A percentile compares a stretch with the other conserved stretches of the same genome.
Evolutionary conservation across 192 early-diverging fungal species (phyloP).

Genomic region (Linnemannia hyalina): DNA sequence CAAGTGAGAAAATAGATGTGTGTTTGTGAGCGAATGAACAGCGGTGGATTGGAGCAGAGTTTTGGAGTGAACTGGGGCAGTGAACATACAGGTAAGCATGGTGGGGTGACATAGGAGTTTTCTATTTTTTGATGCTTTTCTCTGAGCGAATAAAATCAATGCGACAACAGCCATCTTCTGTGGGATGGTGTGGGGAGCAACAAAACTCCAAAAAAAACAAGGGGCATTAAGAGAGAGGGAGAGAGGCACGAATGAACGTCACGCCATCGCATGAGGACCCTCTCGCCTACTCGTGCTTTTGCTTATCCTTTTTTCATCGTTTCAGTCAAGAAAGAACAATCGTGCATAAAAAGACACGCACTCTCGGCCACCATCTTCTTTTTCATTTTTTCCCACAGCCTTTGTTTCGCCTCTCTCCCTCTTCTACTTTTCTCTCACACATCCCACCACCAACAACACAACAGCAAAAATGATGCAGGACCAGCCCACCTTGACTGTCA

Average conservation of each 20-base stretch:
- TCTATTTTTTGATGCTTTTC: neutral
- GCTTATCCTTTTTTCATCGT: neutral
- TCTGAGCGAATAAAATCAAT: neutral
- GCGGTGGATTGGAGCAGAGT: neutral
- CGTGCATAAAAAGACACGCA: neutral
- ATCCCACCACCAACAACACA: constrained; percentile 10
- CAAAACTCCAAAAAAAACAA: neutral
- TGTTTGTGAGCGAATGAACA: neutral
- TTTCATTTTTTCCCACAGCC: constrained; percentile 1
- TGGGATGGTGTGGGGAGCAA: neutral
- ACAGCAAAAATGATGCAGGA: neutral
- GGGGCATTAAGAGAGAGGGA: too few relatives aligned
- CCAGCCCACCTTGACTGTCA: constrained; percentile 49
- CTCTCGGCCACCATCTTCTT: neutral
- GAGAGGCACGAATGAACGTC: neutral
- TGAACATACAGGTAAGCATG: neutral
- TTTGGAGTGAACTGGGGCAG: neutral
- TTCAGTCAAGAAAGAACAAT: neutral
- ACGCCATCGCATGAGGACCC: neutral
- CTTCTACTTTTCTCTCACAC: neutral
- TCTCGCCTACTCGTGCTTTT: neutral
- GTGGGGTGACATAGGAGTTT: neutral
- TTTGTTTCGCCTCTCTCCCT: neutral
- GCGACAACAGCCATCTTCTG: neutral
- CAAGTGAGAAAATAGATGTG: neutral